Evolutionary conservation across 495 filamentous ascomycete species (phyloP).

Genomic region (Aspergillus sclerotioniger): DNA sequence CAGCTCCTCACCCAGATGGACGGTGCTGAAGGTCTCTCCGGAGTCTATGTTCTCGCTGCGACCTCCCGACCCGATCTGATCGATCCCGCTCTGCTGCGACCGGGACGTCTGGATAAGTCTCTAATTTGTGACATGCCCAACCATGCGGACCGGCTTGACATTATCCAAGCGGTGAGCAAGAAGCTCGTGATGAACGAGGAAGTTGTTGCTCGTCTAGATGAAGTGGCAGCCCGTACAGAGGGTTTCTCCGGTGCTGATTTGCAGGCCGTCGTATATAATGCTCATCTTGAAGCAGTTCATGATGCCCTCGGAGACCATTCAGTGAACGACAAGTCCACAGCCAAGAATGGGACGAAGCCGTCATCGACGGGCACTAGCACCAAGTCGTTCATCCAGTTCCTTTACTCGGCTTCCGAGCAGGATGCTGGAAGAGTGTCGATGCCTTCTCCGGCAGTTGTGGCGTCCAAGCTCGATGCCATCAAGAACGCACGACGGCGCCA

Average conservation of each 20-base stretch:
- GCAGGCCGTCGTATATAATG: conserved; percentile 93
- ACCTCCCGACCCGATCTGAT: conserved; percentile 90
- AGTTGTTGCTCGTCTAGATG: conserved; percentile 50
- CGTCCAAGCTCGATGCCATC: conserved; percentile 70
- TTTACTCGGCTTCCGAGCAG: conserved; percentile 64
- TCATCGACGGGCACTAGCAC: conserved; percentile 34
- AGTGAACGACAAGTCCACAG: conserved; percentile 34
- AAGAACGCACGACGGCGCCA: conserved; percentile 64
- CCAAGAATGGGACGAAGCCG: conserved; percentile 29
- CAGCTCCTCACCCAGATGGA: conserved; percentile 99
- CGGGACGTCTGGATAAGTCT: conserved; percentile 87
- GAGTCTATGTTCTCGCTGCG: conserved; percentile 93
- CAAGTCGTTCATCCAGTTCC: conserved; percentile 72
- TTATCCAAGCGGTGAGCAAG: conserved; percentile 73
- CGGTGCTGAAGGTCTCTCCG: conserved; percentile 88
- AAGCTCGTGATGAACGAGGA: conserved; percentile 70
- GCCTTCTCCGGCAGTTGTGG: conserved; percentile 66
- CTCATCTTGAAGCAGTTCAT: conserved; percentile 94
- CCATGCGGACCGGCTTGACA: conserved; percentile 77
- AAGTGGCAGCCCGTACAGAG: conserved; percentile 74
- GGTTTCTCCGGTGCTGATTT: conserved; percentile 96
- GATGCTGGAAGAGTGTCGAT: conserved; percentile 44
- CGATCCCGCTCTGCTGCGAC: conserved; percentile 85
- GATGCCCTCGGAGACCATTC: conserved; percentile 74
- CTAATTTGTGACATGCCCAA: conserved; percentile 84